Conservation (phyloP, 805 yeast species). For the Barnettozyma populi region DNA sequence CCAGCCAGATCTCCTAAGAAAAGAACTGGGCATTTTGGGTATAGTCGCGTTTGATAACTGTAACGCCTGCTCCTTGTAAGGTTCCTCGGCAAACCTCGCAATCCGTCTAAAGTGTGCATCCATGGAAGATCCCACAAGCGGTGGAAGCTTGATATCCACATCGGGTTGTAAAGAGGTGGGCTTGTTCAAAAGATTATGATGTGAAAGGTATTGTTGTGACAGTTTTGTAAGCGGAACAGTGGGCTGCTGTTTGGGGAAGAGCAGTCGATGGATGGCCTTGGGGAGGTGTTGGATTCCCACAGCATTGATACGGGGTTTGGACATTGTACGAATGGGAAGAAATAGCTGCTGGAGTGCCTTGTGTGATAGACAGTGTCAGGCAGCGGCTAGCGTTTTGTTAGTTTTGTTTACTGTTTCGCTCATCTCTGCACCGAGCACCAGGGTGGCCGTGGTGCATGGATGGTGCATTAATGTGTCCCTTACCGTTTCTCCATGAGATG, state of each 20-base stretch:
- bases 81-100: constrained; percentile 54
- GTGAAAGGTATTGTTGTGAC: constrained; percentile 53
- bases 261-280: constrained; percentile 46
- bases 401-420: neutral
- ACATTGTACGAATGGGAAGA: constrained; percentile 11
- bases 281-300: constrained; percentile 81
- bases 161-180: constrained; percentile 60
- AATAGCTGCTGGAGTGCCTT: too few relatives aligned
- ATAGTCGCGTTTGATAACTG: constrained; percentile 34
- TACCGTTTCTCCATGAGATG: too few relatives aligned
- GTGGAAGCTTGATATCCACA: constrained; percentile 57
- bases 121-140: constrained; percentile 61
- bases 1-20: constrained; percentile 77
- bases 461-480: neutral
- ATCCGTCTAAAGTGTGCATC: constrained; percentile 82
- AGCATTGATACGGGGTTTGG: constrained; percentile 58
- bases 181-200: constrained; percentile 70
- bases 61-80: constrained; percentile 50
- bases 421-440: neutral
- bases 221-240: constrained; percentile 31
- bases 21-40: constrained; percentile 41
- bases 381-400: neutral
- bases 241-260: constrained; percentile 43
- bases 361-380: neutral
- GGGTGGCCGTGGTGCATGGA: neutral